A percentile compares a stretch with the other conserved stretches of the same genome.
Conservation (phyloP, 306 rosid species). For the Erythrophleum fordii region DNA sequence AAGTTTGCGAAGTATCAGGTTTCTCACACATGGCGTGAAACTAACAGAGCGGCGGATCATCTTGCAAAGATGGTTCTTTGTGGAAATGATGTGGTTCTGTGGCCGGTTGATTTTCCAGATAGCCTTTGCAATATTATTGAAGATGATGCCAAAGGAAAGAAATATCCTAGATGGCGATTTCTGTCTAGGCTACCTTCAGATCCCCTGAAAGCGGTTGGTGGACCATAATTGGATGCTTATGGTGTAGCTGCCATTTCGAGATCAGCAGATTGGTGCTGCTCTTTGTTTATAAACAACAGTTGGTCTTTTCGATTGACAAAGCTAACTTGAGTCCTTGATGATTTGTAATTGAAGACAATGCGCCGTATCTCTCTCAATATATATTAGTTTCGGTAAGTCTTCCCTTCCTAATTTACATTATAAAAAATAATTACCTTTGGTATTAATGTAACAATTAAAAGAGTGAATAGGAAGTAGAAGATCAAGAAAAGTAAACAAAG, state of each 20-base stretch:
- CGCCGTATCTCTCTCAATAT: background rate
- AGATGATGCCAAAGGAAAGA: constrained; percentile 63
- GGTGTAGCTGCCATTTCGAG: background rate
- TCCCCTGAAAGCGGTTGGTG: constrained; percentile 1
- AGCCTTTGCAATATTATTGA: constrained; percentile 53
- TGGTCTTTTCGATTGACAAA: background rate
- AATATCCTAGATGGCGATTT: constrained; percentile 49
- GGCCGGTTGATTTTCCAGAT: constrained; percentile 57
- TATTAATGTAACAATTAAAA: too few relatives aligned
- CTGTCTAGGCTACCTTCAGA: background rate
- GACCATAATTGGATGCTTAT: background rate
- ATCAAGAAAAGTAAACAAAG: too few relatives aligned
- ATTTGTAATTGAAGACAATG: background rate
- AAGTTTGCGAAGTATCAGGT: constrained; percentile 50
- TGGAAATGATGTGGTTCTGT: constrained; percentile 54
- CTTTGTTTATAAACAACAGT: background rate
- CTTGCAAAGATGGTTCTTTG: constrained; percentile 60
- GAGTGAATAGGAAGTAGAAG: too few relatives aligned
- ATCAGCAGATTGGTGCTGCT: too few relatives aligned
- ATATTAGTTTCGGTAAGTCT: too few relatives aligned
- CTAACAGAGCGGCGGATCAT: constrained; percentile 73
- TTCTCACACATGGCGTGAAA: constrained; percentile 76
- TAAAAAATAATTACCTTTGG: too few relatives aligned
- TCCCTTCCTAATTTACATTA: too few relatives aligned
- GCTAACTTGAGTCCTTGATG: background rate